A percentile compares a stretch with the other conserved stretches of the same genome.
phyloP scores from a whole-genome alignment of 345 rosid genomes.

The Camelina hispida region DNA sequence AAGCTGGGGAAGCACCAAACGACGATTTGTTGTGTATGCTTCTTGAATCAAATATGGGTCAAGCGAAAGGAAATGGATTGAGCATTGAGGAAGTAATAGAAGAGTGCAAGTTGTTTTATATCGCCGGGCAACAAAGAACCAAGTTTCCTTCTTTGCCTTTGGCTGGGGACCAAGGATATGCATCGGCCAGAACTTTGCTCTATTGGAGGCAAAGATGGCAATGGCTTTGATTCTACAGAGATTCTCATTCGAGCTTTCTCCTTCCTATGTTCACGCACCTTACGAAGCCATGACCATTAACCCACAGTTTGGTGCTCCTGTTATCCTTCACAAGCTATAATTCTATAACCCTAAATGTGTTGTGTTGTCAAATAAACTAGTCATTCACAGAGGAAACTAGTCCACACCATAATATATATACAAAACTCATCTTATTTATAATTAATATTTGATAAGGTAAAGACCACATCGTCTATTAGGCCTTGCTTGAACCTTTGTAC shows the following conservation, averaged over 20 bases:
- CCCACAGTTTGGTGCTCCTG: conserved; percentile 7
- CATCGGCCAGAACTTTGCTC: not conserved
- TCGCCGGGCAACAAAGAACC: conserved; percentile 12
- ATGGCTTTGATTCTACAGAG: conserved; percentile 5
- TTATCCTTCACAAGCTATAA: not conserved
- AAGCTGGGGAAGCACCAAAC: conserved; percentile 28
- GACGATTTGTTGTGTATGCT: not conserved
- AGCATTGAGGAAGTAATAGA: conserved; percentile 56
- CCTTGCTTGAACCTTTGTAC: too few species aligned
- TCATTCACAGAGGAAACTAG: too few species aligned
- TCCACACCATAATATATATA: too few species aligned
- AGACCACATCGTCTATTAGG: too few species aligned
- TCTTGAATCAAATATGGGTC: conserved; percentile 39
- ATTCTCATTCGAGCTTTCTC: conserved; percentile 9
- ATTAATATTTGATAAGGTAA: too few species aligned
- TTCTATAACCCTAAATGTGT: not conserved
- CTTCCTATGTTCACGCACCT: conserved; percentile 1
- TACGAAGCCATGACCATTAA: not conserved
- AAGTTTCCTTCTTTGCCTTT: conserved; percentile 3
- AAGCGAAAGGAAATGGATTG: conserved; percentile 30
- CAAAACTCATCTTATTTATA: too few species aligned
- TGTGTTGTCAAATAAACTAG: not conserved
- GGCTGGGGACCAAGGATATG: conserved; percentile 9
- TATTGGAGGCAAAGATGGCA: conserved; percentile 1
- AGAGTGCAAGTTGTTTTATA: conserved; percentile 51